Evolutionary conservation across 768 basidiomycete genomes (phyloP), one percentile per base, ranked within the genome.

Genomic region (Chalciporus pseudorubinellus): DNA sequence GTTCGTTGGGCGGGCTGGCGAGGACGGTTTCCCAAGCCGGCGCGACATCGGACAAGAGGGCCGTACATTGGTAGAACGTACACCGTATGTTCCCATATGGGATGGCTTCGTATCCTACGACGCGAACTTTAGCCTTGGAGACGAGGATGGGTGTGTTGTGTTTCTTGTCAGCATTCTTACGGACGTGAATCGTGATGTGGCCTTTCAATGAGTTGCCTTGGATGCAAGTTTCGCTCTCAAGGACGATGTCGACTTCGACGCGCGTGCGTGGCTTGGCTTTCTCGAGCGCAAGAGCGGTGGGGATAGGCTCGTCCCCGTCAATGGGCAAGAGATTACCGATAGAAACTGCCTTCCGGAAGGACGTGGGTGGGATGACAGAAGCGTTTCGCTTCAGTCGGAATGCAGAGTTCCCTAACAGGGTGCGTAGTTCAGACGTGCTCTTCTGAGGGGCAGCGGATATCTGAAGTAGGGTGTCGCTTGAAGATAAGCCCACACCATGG

Each of bases 31-130:
- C 71, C 56, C 74, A 74, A 43, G 70, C 71, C 39, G 74, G 75
- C n/a, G 74, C 75, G 29, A 81, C 73, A 18, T 72, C 69, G 6
- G 81, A 72, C 13, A 91, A 70, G 21, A 74, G 67, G 9, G 77
- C 72, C 7, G 85, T 82, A 63, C 79, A 80, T 59, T 92, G 90
- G 64, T 89, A 95, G 69, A 97, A 95, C 12, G 86, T 84, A 64
- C 89, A 83, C 14, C 85, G 75, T n/a, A 78, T 74, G 21, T 78
- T 74, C 48, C 79, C 73, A 41, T 77, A 72, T 0, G 79, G 72
- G 39, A 83, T 76, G 39, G 81, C 83, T 71, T 95, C 94, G 64
- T 92, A 93, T 4, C 94, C 92, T 46, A 95, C 77, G 19, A 94
- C 75, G 51, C 92, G 76, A 28, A 95, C 67, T 72, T 92, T 95